Conservation (phyloP, 305 asterid species). For the Rubia tinctorum region DNA sequence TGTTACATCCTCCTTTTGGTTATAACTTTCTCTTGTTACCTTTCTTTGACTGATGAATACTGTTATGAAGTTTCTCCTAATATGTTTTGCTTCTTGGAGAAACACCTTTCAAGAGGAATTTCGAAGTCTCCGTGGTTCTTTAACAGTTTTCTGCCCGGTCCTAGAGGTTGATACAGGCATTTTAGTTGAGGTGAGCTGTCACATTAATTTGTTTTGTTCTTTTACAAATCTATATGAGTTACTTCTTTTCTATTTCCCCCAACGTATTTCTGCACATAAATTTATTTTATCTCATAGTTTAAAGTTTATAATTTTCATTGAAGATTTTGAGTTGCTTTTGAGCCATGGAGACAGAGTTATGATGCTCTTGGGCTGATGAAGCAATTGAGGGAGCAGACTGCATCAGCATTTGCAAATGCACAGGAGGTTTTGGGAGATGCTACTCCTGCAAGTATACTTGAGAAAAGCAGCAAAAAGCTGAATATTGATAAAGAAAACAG, state of each 20-base stretch:
- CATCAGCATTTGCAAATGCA: slow-evolving; percentile 87
- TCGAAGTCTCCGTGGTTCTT: slow-evolving; percentile 85
- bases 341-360: slow-evolving; percentile 86
- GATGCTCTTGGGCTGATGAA: slow-evolving; percentile 94
- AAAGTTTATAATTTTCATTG: slow-evolving; percentile 11
- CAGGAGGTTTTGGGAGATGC: slow-evolving; percentile 87
- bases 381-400: slow-evolving; percentile 90
- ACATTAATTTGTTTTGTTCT: slow-evolving; percentile 2
- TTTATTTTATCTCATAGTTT: not conserved
- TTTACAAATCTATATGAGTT: not conserved
- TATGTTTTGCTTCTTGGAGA: not conserved
- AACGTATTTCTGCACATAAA: not conserved
- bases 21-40: slow-evolving; percentile 3
- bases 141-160: slow-evolving; percentile 62
- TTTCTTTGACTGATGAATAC: slow-evolving; percentile 16
- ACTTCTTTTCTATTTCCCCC: not conserved
- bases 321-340: slow-evolving; percentile 81
- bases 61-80: not conserved
- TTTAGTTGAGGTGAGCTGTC: slow-evolving; percentile 52
- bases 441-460: slow-evolving; percentile 77
- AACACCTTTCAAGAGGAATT: slow-evolving; percentile 36
- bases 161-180: slow-evolving; percentile 68
- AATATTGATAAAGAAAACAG: slow-evolving; percentile 35
- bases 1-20: slow-evolving; percentile 1
- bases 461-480: slow-evolving; percentile 42